A percentile compares a stretch with the other conserved stretches of the same genome.
Conservation (phyloP, 495 filamentous ascomycete species). For the Xylaria intraflava region DNA sequence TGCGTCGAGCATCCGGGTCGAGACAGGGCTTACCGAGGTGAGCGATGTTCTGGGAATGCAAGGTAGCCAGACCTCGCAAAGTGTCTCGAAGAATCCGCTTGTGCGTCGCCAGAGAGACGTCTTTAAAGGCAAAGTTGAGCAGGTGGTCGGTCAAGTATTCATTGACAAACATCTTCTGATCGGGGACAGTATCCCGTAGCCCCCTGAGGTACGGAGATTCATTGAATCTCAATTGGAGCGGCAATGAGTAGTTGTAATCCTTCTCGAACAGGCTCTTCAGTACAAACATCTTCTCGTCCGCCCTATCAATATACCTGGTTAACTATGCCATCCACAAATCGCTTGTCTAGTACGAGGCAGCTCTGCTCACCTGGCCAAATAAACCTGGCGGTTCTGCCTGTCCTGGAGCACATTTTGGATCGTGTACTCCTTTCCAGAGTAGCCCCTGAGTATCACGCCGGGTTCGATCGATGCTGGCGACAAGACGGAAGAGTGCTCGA, state of each 20-base stretch:
- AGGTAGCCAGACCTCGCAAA: conserved; percentile 36
- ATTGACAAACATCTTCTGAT: conserved; percentile 43
- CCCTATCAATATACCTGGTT: conserved; percentile 13
- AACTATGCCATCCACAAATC: not conserved
- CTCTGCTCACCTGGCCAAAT: conserved; percentile 25
- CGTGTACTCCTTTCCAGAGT: conserved; percentile 31
- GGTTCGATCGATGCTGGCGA: conserved; percentile 16
- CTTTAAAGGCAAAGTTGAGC: conserved; percentile 36
- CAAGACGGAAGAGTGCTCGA: conserved; percentile 11
- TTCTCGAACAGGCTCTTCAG: conserved; percentile 36
- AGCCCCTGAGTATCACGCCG: conserved; percentile 25
- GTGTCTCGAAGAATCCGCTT: conserved; percentile 42
- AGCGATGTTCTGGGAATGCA: conserved; percentile 44
- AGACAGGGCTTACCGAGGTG: conserved; percentile 22
- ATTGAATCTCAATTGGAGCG: conserved; percentile 34
- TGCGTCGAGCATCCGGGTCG: not conserved
- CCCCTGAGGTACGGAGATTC: conserved; percentile 33
- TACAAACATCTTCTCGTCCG: conserved; percentile 34
- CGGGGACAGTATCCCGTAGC: conserved; percentile 37
- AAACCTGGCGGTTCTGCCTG: conserved; percentile 30
- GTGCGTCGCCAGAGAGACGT: conserved; percentile 27
- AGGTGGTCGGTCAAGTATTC: conserved; percentile 41
- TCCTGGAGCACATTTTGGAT: conserved; percentile 34
- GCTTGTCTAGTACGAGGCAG: not conserved
- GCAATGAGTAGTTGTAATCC: conserved; percentile 35